Evolutionary conservation across 192 early-diverging fungal genomes (phyloP), one percentile per base, ranked within the genome.

Genomic region (Gryganskiella cystojenkinii): DNA sequence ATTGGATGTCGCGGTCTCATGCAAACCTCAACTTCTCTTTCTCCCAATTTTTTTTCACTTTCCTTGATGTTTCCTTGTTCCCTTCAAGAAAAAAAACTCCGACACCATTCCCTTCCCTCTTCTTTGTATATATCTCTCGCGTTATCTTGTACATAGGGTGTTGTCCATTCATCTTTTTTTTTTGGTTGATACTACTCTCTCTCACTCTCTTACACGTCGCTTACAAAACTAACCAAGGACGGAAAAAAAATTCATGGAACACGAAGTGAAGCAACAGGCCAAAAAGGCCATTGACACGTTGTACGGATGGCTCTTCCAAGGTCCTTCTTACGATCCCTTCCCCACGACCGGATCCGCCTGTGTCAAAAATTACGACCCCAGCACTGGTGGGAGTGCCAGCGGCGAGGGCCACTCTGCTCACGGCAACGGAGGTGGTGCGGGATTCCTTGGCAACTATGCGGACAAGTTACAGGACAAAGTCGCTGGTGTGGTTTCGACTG

Each of bases 291-390:
- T 78, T 42, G 56, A 78, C 56, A 47, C 53, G 3, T 66, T 78
- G 7, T 69, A 78, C 56, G 35, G 34, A n/a, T 53, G 35, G 47
- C 61, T 78, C 47, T 78, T 78, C 30, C 42, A 69, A 19, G 27
- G 51, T 11, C 33, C 62, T 15, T 10, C 51, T 25, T 54, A 47
- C 34, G 19, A 30, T 31, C 24, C 25, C 24, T 15, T 42, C 30
- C 3, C 30, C 24, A 20, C 40, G 20, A 42, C 47, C 10, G 40
- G 50, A 13, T 52, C 46, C 27, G 66, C 56, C 7, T 59, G 67
- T 53, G 28, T 65, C 56, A 65, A 65, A 11, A 14, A 43, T 15
- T 64, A 66, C 27, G 64, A 37, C 9, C 33, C 20, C 42, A 52
- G 64, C 13, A 27, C 30, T 24, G 46, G 34, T 15, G 40, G 51